Evolutionary conservation across 805 yeast genomes (phyloP), one percentile per base, ranked within the genome.

Genomic region (Cyberlindnera sargentensis): DNA sequence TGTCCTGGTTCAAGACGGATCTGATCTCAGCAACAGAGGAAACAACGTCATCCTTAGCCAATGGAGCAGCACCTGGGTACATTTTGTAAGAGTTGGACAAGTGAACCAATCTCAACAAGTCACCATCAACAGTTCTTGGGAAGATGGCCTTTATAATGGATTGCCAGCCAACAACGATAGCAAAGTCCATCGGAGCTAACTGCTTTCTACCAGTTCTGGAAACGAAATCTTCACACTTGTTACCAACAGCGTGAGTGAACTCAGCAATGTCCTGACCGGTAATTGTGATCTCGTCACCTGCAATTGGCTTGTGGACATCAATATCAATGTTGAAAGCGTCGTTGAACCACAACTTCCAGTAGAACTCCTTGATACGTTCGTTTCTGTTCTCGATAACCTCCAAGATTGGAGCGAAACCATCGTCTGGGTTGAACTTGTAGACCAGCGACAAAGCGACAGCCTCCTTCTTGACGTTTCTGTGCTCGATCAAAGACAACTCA

Each of bases 151-250:
- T 88, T 72, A 93, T 91, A 63, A 93, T 91, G 40, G 97, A 95
- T 71, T 84, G 84, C 99, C 99, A 93, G 37, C 99, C 98, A 56
- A 90, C 79, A 46, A 93, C 97, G 65, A 93, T 93, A 40, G 99
- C 98, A 62, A 90, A 93, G 72, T 93, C 99, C 98, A 93, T 91
- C 60, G 99, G 99, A 39, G 98, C 99, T 56, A 80, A 73, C 47
- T 87, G 82, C 50, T 76, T 77, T 66, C 86, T 84, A 51, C 90
- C 93, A 40, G 86, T 78, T 72, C 96, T 81, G 46, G 83, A 76
- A 55, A 90, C 96, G 57, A 89, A 93, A 48, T 95, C 96, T 70
- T 93, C 98, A 66, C 96, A 89, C 53, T 84, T 84, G 77, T 93
- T 93, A 55, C 97, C 97, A 62, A 93, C 87, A 47, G 97, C 97